Percentiles rank a stretch among this genome's conserved stretches.
phyloP scores from a whole-genome alignment of 2,329 filamentous ascomycete species.

The Pleochaeta shiraiana region DNA sequence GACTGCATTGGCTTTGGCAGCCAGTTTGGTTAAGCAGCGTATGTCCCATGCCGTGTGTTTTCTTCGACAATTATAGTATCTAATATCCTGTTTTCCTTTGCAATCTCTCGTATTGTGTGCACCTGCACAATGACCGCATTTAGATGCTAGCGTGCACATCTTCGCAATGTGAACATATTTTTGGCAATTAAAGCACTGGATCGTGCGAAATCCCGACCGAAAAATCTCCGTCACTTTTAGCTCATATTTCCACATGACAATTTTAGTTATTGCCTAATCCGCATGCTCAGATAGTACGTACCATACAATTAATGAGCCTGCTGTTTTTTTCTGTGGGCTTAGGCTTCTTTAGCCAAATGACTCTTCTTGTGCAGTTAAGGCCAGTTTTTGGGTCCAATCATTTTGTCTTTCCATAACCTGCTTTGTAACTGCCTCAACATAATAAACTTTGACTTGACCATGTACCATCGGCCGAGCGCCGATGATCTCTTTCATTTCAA shows the following conservation, averaged over 20 bases:
- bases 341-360: background rate
- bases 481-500: background rate
- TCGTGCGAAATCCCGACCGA: background rate
- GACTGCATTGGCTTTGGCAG: background rate
- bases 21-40: background rate
- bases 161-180: background rate
- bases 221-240: background rate
- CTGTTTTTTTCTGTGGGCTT: background rate
- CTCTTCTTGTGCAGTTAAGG: background rate
- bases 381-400: background rate
- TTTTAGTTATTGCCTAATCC: background rate
- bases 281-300: no score
- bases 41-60: background rate
- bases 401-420: background rate
- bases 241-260: background rate
- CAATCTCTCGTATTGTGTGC: background rate
- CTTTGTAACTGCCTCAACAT: background rate
- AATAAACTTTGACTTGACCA: background rate
- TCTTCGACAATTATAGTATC: background rate
- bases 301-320: background rate
- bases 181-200: background rate
- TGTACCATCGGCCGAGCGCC: background rate
- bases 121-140: background rate
- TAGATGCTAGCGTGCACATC: background rate
- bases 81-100: background rate